phyloP scores from a whole-genome alignment of 2,329 filamentous ascomycete species.

The Fusarium nygamai region DNA sequence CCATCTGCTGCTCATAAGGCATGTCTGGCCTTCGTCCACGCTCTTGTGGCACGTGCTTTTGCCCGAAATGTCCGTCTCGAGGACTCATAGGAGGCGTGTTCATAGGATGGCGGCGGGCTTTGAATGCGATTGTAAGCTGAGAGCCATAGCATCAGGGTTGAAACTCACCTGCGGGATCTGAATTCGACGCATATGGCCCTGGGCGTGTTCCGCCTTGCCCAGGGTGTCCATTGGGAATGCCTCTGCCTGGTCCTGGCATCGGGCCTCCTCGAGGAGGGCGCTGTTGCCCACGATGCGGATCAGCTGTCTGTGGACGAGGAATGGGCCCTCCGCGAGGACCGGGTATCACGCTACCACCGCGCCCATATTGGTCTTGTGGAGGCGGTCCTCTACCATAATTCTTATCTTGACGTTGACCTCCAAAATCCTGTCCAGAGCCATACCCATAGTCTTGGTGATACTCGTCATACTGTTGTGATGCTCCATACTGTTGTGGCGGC shows the following conservation, averaged over 20 bases:
- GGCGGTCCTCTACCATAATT: conserved; percentile 56
- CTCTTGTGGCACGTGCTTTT: conserved; percentile 34
- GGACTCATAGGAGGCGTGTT: conserved; percentile 45
- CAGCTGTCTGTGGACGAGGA: conserved; percentile 53
- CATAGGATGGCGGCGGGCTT: conserved; percentile 46
- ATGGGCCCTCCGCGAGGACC: conserved; percentile 57
- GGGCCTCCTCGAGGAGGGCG: conserved; percentile 52
- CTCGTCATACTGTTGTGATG: conserved; percentile 56
- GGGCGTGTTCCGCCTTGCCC: conserved; percentile 54
- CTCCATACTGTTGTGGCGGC: conserved; percentile 49
- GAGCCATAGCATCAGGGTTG: background rate
- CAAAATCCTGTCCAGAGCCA: conserved; percentile 53
- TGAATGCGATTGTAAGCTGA: conserved; percentile 26
- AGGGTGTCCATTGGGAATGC: conserved; percentile 42
- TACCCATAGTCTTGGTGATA: conserved; percentile 59
- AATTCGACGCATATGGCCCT: conserved; percentile 52
- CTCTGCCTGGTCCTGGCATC: conserved; percentile 43
- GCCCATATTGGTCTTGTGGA: conserved; percentile 57
- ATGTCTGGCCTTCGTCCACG: conserved; percentile 35
- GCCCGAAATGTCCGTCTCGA: conserved; percentile 41
- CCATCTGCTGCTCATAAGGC: conserved; percentile 46
- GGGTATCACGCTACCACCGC: conserved; percentile 55
- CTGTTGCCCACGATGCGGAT: conserved; percentile 49
- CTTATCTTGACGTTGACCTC: conserved; percentile 55
- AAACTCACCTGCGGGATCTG: conserved; percentile 55